Base-by-base conservation (phyloP, 108 stramenopile genomes). In the Heterococcus sp. region DNA sequence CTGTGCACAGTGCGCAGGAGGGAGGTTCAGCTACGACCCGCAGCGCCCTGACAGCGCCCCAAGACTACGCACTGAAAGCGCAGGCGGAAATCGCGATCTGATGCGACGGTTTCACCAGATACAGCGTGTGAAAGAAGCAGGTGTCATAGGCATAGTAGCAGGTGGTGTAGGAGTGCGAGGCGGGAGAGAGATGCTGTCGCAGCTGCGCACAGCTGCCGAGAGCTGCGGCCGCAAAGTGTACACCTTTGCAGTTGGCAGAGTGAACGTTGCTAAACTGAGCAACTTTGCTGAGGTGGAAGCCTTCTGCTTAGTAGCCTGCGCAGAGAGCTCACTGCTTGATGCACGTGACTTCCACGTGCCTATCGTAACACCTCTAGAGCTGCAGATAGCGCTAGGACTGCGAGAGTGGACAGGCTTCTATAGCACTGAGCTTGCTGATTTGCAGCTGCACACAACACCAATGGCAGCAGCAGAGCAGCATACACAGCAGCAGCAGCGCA, bases 231-330 rank as follows among this genome's bases (percentile, higher is more conserved):
- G 92, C 34, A 87, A 93, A 34, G 89, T 89, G 28, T 97, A 97
- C 80, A 91, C 91, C 38, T 94, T 97, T 85, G 91, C 91, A 31
- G 93, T 97, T 11, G 96, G 96, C 3, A 95, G 94, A 86, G 86
- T 96, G 38, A 94, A 95, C 76, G 90, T 91, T 8, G 92, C 93
- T 29, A 97, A 97, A 74, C 78, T 97, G 30, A 88, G 92, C 36
- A 97, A 97, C 82, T 97, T 95, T 91, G 94, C 93, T 8, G 94
- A 95, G 76, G 79, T 96, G 70, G 96, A 97, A 66, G 92, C 91
- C 75, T 97, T 93, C 78, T 94, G 94, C 32, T 68, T 97, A 65
- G 92, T 97, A 2, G 94, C 94, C 26, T 95, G 95, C 84, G 89
- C 91, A 31, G 93, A 95, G 70, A 91, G 89, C 72, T 88, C 90